Evolutionary conservation across 108 stramenopile species (phyloP).

Genomic region (Aurantiochytrium sp.): DNA sequence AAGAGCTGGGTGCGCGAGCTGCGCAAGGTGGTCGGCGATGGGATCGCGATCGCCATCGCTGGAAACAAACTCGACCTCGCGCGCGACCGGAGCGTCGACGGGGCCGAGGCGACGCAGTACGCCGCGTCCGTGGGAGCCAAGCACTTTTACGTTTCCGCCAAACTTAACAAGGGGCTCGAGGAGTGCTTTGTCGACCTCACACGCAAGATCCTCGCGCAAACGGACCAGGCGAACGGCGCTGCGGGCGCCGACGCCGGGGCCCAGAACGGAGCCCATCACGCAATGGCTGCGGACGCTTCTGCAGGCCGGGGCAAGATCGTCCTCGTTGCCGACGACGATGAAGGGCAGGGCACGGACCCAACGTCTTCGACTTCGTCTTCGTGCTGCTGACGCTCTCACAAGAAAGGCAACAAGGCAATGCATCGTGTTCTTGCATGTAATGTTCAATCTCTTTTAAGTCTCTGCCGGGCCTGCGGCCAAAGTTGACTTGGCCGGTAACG

Average conservation of each 20-base stretch:
- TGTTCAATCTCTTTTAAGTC: no score
- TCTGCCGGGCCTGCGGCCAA: no score
- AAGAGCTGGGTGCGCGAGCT: conserved; percentile 50
- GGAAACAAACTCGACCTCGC: conserved; percentile 55
- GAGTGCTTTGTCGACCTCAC: conserved; percentile 39
- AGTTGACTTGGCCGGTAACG: no score
- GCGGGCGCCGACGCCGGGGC: background rate
- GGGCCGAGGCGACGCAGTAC: conserved; percentile 37
- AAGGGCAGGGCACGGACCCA: no score
- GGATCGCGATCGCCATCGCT: conserved; percentile 43
- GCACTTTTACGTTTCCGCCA: conserved; percentile 43
- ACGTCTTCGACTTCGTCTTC: no score
- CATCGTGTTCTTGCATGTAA: no score
- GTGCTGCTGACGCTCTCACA: no score
- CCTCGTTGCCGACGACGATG: no score
- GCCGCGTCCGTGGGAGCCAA: conserved; percentile 37
- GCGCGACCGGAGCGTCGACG: conserved; percentile 28
- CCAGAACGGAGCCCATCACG: background rate
- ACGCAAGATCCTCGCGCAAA: background rate
- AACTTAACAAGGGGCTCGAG: conserved; percentile 42
- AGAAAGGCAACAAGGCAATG: no score
- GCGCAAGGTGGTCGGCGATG: conserved; percentile 40
- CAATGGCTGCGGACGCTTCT: background rate
- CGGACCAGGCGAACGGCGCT: background rate
- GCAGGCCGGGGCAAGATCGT: no score